Conservation (phyloP, 306 rosid species). For the Cicer bijugum region DNA sequence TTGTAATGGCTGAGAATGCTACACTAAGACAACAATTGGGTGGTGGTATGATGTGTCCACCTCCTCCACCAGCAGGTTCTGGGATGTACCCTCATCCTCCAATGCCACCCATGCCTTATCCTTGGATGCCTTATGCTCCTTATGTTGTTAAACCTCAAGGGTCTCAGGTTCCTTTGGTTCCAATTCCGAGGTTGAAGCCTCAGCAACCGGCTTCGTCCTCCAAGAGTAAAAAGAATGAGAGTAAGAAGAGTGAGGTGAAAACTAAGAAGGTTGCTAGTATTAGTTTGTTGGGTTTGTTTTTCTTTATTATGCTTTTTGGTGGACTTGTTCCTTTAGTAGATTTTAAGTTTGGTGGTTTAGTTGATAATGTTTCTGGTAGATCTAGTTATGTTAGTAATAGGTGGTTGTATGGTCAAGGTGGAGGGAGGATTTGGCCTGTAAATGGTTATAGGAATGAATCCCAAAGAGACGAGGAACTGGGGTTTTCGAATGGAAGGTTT, state of each 20-base stretch:
- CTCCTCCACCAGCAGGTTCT: conserved; percentile 61
- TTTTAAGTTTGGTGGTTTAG: conserved; percentile 63
- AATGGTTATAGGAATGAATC: conserved; percentile 57
- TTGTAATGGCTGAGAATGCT: conserved; percentile 83
- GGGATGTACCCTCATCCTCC: conserved; percentile 83
- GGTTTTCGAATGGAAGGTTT: conserved; percentile 54
- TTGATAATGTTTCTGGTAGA: conserved; percentile 53
- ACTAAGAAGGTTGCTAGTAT: conserved; percentile 96
- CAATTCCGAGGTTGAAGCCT: conserved; percentile 88
- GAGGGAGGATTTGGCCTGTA: conserved; percentile 64
- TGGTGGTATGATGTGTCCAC: conserved; percentile 64
- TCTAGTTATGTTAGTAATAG: conserved; percentile 54
- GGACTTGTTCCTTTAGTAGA: conserved; percentile 73
- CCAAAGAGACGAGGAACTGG: conserved; percentile 48
- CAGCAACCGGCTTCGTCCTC: conserved; percentile 59
- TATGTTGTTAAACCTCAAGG: conserved; percentile 82
- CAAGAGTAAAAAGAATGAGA: conserved; percentile 63
- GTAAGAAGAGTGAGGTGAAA: conserved; percentile 69
- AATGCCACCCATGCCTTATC: conserved; percentile 72
- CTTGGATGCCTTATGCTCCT: conserved; percentile 81
- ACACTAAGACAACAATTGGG: conserved; percentile 82
- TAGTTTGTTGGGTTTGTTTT: conserved; percentile 85
- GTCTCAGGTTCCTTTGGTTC: conserved; percentile 86
- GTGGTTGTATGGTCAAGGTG: conserved; percentile 53
- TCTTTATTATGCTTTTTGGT: conserved; percentile 80